phyloP scores from a whole-genome alignment of 2,329 filamentous ascomycete genomes.

The Coniella vitis region DNA sequence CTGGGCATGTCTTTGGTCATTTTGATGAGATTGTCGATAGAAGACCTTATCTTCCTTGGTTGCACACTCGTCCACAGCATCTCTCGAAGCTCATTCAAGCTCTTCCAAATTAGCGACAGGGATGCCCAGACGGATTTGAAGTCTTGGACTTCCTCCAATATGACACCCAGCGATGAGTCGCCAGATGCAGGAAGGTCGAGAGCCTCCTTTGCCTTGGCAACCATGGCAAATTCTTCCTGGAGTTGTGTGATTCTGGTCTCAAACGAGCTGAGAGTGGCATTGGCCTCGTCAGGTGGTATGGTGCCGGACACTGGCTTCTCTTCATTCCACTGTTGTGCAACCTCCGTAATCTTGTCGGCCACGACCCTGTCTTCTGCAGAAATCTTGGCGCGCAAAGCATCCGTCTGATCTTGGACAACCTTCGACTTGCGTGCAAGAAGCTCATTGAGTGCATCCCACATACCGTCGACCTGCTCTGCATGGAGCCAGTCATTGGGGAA shows the following conservation, averaged over 20 bases:
- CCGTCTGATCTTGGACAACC: constrained; percentile 92
- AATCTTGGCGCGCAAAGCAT: constrained; percentile 92
- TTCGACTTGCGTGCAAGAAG: constrained; percentile 87
- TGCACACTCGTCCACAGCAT: constrained; percentile 93
- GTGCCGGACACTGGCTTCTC: constrained; percentile 96
- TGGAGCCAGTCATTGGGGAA: constrained; percentile 92
- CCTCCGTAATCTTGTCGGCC: constrained; percentile 77
- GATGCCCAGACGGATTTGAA: constrained; percentile 99
- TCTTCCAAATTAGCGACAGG: constrained; percentile 93
- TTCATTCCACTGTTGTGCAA: constrained; percentile 83
- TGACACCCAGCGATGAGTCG: constrained; percentile 74
- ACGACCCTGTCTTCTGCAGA: constrained; percentile 88
- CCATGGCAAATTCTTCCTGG: constrained; percentile 84
- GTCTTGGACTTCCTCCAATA: constrained; percentile 93
- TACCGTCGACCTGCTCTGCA: constrained; percentile 91
- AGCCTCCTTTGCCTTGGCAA: constrained; percentile 93
- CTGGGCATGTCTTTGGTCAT: constrained; percentile 99
- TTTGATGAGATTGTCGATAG: constrained; percentile 87
- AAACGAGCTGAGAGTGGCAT: constrained; percentile 72
- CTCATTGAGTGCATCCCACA: constrained; percentile 91
- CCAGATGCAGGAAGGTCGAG: constrained; percentile 77
- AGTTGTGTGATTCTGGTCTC: constrained; percentile 79
- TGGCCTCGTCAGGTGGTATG: constrained; percentile 83
- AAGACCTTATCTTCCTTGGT: constrained; percentile 82
- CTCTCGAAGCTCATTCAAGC: constrained; percentile 87